Conservation (phyloP, 148 eudicot genomes). For the Drosera capensis region DNA sequence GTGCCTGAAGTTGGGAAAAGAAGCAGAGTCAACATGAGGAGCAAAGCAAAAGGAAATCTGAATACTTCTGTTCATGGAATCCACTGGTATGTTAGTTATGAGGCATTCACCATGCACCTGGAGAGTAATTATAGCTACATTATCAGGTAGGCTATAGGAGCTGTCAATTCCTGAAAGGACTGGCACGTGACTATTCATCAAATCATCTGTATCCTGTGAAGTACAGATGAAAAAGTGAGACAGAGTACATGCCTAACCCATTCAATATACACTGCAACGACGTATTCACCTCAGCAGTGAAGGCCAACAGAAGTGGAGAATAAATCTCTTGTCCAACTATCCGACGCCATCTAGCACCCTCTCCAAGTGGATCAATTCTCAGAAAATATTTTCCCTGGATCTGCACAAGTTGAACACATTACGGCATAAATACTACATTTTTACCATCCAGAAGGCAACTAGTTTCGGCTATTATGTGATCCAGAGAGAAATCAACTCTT, state of each 20-base stretch:
- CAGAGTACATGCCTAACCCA: neutral
- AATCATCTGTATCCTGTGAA: slow-evolving; percentile 56
- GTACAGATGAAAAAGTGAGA: slow-evolving; percentile 1
- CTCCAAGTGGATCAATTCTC: slow-evolving; percentile 70
- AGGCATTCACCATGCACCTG: slow-evolving; percentile 36
- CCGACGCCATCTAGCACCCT: slow-evolving; percentile 97
- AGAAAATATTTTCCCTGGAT: slow-evolving; percentile 67
- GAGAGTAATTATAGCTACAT: slow-evolving; percentile 66
- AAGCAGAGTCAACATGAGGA: neutral
- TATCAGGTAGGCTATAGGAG: slow-evolving; percentile 69
- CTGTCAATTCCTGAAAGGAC: slow-evolving; percentile 58
- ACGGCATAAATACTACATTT: neutral
- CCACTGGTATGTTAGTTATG: too few relatives aligned
- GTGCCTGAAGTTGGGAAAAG: slow-evolving; percentile 44
- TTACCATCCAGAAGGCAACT: neutral
- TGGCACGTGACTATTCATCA: slow-evolving; percentile 45
- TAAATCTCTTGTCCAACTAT: slow-evolving; percentile 84
- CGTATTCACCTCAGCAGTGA: slow-evolving; percentile 54
- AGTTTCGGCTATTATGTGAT: neutral
- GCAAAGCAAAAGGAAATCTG: neutral
- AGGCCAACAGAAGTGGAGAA: slow-evolving; percentile 89
- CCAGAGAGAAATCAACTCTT: too few relatives aligned
- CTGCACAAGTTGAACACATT: slow-evolving; percentile 25
- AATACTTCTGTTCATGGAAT: neutral
- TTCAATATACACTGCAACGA: neutral